Base-by-base conservation (phyloP, 2,329 filamentous ascomycete genomes). In the Colletotrichum sp. region DNA sequence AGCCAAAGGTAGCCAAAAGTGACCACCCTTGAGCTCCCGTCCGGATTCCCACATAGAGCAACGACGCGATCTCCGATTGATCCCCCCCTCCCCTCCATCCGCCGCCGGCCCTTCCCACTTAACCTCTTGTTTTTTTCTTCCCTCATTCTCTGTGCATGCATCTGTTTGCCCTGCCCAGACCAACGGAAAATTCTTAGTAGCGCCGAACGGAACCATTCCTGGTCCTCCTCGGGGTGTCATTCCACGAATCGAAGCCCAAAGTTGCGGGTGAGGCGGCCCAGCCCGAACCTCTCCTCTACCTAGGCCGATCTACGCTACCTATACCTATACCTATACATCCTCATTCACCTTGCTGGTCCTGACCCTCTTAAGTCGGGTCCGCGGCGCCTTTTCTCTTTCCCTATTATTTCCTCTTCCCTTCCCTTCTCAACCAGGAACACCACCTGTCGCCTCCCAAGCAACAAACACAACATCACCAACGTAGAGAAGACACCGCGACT, bases 241-340 rank as follows among this genome's bases (percentile, higher is more conserved):
- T 75, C 73, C 73, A 75, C 73, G 73, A 75, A 75, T 75, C 64
- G 65, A 68, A 72, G 58, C 43, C 32, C 73, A 66, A 55, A 36
- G 26, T 43, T 67, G 73, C 69, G 67, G 52, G 30, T 64, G 70
- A 75, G 57, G 70, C 64, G 73, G 73, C 55, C 73, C 73, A 75
- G 70, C 73, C 73, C 73, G 70, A 61, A 32, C 60, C 18, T 61
- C 28, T 63, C 18, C 55, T 61, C 38, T 28, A 13, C 68, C 55
- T 16, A 26, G 73, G 24, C 72, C 55, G 67, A 72, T 76, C 72
- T 48, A 12, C 9, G 18, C 38, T 48, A 48, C 36, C 36, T 18
- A 43, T 43, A 36, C 34, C 34, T 18, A 43, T 43, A 36, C 34
- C 34, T 43, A 18, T 36, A 71, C 64, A 52, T 68, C 32, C 64